Base-by-base conservation (phyloP, 2,329 filamentous ascomycete species). In the Leptographium galeiforme region DNA sequence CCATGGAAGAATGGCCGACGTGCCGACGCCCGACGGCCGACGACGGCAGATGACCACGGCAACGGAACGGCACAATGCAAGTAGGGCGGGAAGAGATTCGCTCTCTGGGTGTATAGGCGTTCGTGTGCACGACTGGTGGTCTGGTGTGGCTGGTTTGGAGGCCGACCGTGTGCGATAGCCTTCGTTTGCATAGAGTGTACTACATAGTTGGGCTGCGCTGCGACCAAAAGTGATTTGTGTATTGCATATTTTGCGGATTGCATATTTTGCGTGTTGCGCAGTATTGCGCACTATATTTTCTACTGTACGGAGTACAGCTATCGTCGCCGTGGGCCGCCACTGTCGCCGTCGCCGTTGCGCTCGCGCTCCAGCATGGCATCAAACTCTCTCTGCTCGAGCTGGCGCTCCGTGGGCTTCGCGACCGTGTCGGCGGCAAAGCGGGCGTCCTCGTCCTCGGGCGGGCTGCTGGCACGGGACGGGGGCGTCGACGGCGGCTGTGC, bases 171-270 rank as follows among this genome's bases (percentile, higher is more conserved):
- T 49, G 48, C 38, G 48, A 49, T 49, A 49, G 36, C 48, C 44
- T 16, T 12, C 14, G 44, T 34, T 34, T 25, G n/a, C 60, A 44
- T 77, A 77, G 62, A 58, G 75, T 45, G 63, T 60, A 53, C 63
- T 74, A 25, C 56, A 69, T 68, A 13, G 55, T 60, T 8, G 56
- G 63, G 34, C 12, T 36, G 34, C 34, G 34, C 12, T 36, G 8
- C 34, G 34, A 25, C 25, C 25, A 36, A 36, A 36, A 36, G 34
- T 36, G 34, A 36, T 10, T 10, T n/a, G n/a, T n/a, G n/a, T n/a
- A n/a, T n/a, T n/a, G n/a, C n/a, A n/a, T n/a, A n/a, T n/a, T n/a
- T n/a, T n/a, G n/a, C n/a, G n/a, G n/a, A n/a, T n/a, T n/a, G n/a
- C n/a, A n/a, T n/a, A n/a, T n/a, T n/a, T n/a, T n/a, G n/a, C n/a